Conservation (phyloP, 306 rosid species). For the Elaeagnus macrophylla region DNA sequence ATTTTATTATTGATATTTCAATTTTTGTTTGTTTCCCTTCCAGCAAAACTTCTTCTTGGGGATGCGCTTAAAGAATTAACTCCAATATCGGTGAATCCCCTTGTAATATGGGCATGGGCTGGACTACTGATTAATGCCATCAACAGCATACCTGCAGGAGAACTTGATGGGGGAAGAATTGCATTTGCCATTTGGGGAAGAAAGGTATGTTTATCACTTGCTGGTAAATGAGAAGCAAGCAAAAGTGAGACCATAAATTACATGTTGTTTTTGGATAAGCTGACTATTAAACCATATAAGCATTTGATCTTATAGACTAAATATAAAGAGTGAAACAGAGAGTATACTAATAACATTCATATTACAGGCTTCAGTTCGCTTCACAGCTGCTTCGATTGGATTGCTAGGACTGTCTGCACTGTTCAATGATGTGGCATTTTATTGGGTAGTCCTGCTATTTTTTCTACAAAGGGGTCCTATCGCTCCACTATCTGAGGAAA, state of each 20-base stretch:
- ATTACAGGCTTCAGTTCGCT: conserved; percentile 69
- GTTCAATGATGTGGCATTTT: conserved; percentile 84
- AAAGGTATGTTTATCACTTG: conserved; percentile 49
- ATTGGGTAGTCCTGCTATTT: conserved; percentile 88
- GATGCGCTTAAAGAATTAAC: conserved; percentile 78
- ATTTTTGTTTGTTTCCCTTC: conserved; percentile 9
- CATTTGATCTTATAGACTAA: not conserved
- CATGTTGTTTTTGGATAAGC: not conserved
- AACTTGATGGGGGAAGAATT: conserved; percentile 94
- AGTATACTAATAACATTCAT: not conserved
- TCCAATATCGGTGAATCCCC: conserved; percentile 82
- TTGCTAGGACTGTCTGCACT: conserved; percentile 72
- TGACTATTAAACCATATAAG: not conserved
- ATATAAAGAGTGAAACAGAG: too few species aligned
- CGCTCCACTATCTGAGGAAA: conserved; percentile 89
- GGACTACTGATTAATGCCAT: conserved; percentile 97
- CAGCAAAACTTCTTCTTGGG: conserved; percentile 89
- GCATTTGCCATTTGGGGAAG: conserved; percentile 92
- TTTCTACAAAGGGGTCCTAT: conserved; percentile 94
- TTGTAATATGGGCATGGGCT: conserved; percentile 98
- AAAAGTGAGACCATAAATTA: not conserved
- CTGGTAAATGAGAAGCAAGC: not conserved
- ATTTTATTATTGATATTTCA: conserved; percentile 7
- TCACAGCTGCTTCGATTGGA: conserved; percentile 64
- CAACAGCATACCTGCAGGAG: conserved; percentile 97